Evolutionary conservation across 2,329 filamentous ascomycete genomes (phyloP).

Genomic region (Pseudocercospora pini-densiflorae): DNA sequence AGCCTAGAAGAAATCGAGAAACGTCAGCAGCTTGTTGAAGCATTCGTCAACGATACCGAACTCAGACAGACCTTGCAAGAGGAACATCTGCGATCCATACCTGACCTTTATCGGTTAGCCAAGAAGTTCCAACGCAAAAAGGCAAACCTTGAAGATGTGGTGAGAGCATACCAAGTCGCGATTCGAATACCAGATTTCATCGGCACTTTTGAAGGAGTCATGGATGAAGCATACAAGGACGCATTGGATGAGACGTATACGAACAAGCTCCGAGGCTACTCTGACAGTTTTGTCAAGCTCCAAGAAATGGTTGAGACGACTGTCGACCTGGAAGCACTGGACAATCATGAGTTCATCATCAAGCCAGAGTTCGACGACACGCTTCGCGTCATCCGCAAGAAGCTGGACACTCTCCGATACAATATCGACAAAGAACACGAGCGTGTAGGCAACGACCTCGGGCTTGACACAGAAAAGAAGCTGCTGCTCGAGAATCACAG

Average conservation of each 20-base stretch:
- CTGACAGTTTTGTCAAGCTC: conserved; percentile 79
- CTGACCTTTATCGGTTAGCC: conserved; percentile 88
- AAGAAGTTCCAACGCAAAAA: conserved; percentile 94
- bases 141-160: conserved; percentile 93
- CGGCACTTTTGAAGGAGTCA: conserved; percentile 84
- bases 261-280: conserved; percentile 73
- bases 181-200: conserved; percentile 91
- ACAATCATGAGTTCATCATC: conserved; percentile 98
- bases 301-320: conserved; percentile 99
- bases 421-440: conserved; percentile 85
- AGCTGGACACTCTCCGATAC: conserved; percentile 79
- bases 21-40: conserved; percentile 91
- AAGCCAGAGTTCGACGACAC: conserved; percentile 97
- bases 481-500: conserved; percentile 96
- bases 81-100: conserved; percentile 89
- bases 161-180: conserved; percentile 90
- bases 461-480: conserved; percentile 96
- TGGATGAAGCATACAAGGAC: conserved; percentile 91
- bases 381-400: conserved; percentile 84
- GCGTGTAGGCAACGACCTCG: conserved; percentile 76
- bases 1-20: conserved; percentile 84
- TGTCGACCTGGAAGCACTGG: conserved; percentile 90
- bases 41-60: conserved; percentile 91
- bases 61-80: conserved; percentile 96
- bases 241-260: conserved; percentile 88